Base-by-base conservation (phyloP, 805 yeast species). In the Starmerella sp. region DNA sequence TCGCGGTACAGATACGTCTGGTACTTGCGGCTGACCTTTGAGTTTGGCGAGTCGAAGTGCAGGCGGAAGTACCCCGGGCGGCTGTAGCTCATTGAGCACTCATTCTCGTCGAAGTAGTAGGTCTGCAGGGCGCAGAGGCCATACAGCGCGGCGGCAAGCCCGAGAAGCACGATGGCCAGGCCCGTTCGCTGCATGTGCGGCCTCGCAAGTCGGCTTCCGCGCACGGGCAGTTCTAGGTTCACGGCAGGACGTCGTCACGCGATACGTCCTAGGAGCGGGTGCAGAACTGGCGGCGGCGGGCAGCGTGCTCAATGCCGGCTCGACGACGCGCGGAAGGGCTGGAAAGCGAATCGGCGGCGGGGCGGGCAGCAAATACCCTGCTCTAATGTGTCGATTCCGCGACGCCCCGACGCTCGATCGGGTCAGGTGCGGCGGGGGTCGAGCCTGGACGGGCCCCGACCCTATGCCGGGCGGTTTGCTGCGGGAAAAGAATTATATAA, bases 1-100 rank as follows among this genome's bases (percentile, higher is more conserved):
- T 95, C 98, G 53, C 97, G 71, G 69, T 91, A 93, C 2, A 89
- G 74, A 62, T 83, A 86, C 2, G 91, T 71, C n/a, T 88, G 81
- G 69, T 91, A 93, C 14, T 61, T 60, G 35, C 53, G 30, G 10
- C 54, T 47, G 38, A 53, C 51, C 17, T 39, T 46, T 4, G 63
- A 49, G 31, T 52, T 51, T 10, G 56, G 54, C 8, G 59, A 48
- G 5, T 43, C 42, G 45, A 63, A 46, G 14, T 52, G 45, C n/a
- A 63, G 50, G 15, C 51, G 49, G 30, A 52, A 48, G 56, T 50
- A 58, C 11, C 50, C 52, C 10, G 63, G 62, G 28, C 53, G 49
- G 39, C 58, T 48, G 30, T 53, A 60, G 42, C 60, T 55, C 64
- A 62, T 58, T 9, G 57, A n/a, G 51, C 66, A 63, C 11, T 46